Base-by-base conservation (phyloP, 768 basidiomycete genomes). In the Chalciporus piperatus region DNA sequence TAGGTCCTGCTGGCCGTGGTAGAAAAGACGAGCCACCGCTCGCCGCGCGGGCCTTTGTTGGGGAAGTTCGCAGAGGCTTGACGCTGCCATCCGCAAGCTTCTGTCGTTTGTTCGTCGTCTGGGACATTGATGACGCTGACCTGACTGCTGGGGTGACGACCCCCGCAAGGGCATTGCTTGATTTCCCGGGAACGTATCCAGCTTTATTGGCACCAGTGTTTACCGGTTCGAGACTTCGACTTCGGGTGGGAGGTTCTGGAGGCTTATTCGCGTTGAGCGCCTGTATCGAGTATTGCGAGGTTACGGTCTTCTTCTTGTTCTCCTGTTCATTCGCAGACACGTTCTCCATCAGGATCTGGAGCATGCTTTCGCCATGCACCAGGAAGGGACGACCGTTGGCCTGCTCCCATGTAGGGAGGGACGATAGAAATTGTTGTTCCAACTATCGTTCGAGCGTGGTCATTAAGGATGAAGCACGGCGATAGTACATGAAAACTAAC, bases 401-500 rank as follows among this genome's bases (percentile, higher is more conserved):
- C 41, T 84, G 76, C 69, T 99, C 97, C 96, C 96, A 99, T 16
- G 76, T 71, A 2, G 93, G 90, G 48, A 98, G 83, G 0, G 82
- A 76, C 1, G 74, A 67, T 5, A 96, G 71, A 2, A 99, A 77
- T 54, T 98, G 93, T 64, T 86, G 84, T 71, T 98, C 94, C 52
- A 98, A 79, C 95, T 98, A 57, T 16, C 37, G 22, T 89, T 92
- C 61, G 17, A 45, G 39, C 19, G 17, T 23, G 27, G 10, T 25
- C 22, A 32, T 47, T 45, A 9, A 42, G 30, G 13, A 8, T 23
- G 4, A 40, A 25, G 6, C 28, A 51, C 22, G 13, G 20, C 13
- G 0, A 6, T 20, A 1, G 23, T 10, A 17, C 2, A 20, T 7
- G 23, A 33, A 17, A 40, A 45, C 44, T 72, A 65, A 97, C 96